These are phyloP conservation scores for Penicillium oxalicum DNA, from an alignment of 2,329 filamentous ascomycete species.

Conservation along the genomic window DNA sequence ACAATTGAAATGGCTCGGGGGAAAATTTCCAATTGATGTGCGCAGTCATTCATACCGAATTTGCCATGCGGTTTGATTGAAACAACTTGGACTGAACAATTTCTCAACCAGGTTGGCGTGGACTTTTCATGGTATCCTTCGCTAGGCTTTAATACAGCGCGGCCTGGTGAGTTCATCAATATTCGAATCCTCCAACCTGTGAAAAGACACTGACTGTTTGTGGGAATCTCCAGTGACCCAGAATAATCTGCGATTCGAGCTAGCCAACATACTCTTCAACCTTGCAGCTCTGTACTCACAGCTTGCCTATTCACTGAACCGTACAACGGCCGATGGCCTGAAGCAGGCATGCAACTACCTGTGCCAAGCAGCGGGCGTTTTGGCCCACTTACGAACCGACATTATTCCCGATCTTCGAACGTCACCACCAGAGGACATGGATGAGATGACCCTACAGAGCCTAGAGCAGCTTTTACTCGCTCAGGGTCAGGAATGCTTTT, in stretches of 20 bases:
- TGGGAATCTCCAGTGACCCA: conserved; percentile 43
- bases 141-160: conserved; percentile 78
- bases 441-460: conserved; percentile 76
- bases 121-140: conserved; percentile 97
- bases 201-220: neutral
- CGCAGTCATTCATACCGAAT: conserved; percentile 16
- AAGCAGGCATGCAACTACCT: conserved; percentile 88
- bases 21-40: conserved; percentile 94
- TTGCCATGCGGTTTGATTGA: conserved; percentile 5
- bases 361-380: conserved; percentile 76
- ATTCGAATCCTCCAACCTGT: neutral
- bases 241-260: conserved; percentile 70
- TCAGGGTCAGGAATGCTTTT: conserved; percentile 95
- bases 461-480: conserved; percentile 78
- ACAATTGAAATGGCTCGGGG: conserved; percentile 85
- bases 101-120: conserved; percentile 64
- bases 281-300: conserved; percentile 90
- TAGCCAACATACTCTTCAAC: conserved; percentile 90
- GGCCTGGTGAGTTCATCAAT: conserved; percentile 46
- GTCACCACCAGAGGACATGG: conserved; percentile 91
- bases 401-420: conserved; percentile 78
- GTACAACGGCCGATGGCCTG: conserved; percentile 71
- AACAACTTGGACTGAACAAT: no score
- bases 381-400: conserved; percentile 68
- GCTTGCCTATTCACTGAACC: conserved; percentile 73